Evolutionary conservation across 139 green algal species (phyloP), one percentile per base, ranked within the genome.

Genomic region (Chlorella sp.): DNA sequence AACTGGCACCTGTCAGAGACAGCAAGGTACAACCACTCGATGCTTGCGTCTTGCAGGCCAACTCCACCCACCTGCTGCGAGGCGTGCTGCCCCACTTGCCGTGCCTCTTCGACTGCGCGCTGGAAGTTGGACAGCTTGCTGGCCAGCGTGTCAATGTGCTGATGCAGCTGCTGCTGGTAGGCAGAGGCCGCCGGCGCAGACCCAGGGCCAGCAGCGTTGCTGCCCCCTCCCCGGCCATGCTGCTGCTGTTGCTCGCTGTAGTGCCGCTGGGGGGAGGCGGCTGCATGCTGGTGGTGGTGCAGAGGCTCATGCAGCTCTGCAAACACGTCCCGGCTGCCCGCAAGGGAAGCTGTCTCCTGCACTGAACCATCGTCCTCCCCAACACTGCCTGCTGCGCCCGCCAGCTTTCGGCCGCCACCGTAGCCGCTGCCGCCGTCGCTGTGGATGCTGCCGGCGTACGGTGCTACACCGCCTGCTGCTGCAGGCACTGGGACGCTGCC

Each of bases 91-190:
- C 81, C 69, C 32, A 41, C 69, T 60, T 72, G 69, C 34, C 70
- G 69, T n/a, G 69, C 81, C 32, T 64, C 63, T 28, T 71, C 81
- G 34, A 86, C 70, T n/a, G 70, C 81, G 17, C 18, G 57, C 69
- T 86, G 62, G 70, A 81, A 86, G 36, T n/a, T 38, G 70, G 47
- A 64, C 30, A 86, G 69, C 56, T 73, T 80, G 81, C 18, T 18
- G 28, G 69, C 55, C 47, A 86, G 69, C 16, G 36, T 55, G 36
- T 86, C 81, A 12, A 86, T 70, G 67, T 85, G 80, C 4, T 55
- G 55, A 39, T 80, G 70, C 69, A 86, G 55, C n/a, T 80, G 81
- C 55, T 80, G 69, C 69, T 86, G 70, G 69, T 72, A 72, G 6
- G 56, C 69, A 38, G 25, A 70, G 67, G n/a, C 74, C 5, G 51